These are phyloP conservation scores for Steccherinum ochraceum DNA, from an alignment of 768 basidiomycete genomes.

Conservation along the genomic window DNA sequence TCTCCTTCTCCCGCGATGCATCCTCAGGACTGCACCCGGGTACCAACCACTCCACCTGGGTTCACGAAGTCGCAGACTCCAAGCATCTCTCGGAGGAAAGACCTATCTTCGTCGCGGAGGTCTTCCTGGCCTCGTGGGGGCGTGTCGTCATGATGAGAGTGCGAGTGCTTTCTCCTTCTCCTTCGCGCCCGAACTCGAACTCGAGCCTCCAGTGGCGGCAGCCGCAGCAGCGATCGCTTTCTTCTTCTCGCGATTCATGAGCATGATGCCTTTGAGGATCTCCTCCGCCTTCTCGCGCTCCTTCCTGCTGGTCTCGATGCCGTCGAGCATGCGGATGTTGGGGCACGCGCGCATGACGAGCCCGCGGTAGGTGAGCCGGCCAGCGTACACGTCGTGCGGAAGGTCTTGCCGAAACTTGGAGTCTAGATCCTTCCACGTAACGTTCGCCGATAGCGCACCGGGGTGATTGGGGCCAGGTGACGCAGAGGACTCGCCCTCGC, in stretches of 20 bases:
- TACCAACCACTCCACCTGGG: neutral
- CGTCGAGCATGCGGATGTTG: constrained; percentile 72
- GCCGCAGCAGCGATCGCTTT: too few relatives aligned
- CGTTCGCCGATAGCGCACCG: constrained; percentile 8
- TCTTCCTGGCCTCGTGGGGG: neutral
- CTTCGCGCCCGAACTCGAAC: neutral
- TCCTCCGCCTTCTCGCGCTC: constrained; percentile 79
- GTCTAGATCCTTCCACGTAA: constrained; percentile 75
- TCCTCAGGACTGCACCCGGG: neutral
- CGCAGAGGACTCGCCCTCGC: constrained; percentile 2
- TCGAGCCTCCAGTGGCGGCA: too few relatives aligned
- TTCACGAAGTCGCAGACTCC: neutral
- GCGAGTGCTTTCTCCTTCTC: neutral
- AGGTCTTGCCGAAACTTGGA: constrained; percentile 82
- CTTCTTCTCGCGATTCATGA: neutral
- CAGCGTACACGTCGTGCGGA: constrained; percentile 83
- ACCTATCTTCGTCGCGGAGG: too few relatives aligned
- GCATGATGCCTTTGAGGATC: constrained; percentile 50
- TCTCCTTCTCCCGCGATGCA: neutral
- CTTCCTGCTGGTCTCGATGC: constrained; percentile 74
- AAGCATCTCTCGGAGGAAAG: neutral
- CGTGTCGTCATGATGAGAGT: neutral
- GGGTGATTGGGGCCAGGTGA: constrained; percentile 6
- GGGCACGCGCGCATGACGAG: constrained; percentile 75
- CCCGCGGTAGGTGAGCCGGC: constrained; percentile 85